Conservation (phyloP, 768 basidiomycete genomes). For the Scleroderma bovista region DNA sequence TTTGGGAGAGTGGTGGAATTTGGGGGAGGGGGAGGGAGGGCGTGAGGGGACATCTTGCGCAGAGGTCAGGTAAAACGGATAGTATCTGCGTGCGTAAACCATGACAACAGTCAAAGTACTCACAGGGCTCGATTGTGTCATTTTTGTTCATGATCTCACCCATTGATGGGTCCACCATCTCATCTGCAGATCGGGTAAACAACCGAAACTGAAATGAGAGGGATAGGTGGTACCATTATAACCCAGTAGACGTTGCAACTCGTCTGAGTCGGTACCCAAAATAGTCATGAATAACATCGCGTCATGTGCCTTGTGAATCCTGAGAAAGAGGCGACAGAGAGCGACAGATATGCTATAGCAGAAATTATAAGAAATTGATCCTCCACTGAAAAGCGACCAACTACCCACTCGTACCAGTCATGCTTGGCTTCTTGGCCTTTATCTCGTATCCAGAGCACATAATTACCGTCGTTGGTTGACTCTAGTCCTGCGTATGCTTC, state of each 20-base stretch:
- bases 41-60: no score
- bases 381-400: background rate
- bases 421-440: conserved; percentile 22
- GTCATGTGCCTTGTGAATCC: conserved; percentile 73
- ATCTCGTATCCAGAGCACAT: conserved; percentile 67
- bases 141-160: no score
- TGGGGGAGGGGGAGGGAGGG: no score
- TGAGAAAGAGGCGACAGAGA: conserved; percentile 70
- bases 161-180: no score
- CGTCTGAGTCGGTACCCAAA: conserved; percentile 76
- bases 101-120: no score
- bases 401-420: conserved; percentile 82
- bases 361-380: background rate
- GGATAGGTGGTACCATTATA: conserved; percentile 54
- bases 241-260: conserved; percentile 65
- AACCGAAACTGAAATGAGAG: background rate
- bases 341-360: conserved; percentile 67
- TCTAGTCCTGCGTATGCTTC: conserved; percentile 64
- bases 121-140: no score
- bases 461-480: conserved; percentile 38
- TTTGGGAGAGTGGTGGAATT: no score
- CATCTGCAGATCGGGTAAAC: conserved; percentile 2
- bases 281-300: conserved; percentile 85
- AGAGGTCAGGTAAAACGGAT: no score
- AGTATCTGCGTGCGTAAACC: no score